A percentile compares a stretch with the other conserved stretches of the same genome.
These are phyloP conservation scores for Apocynum venetum DNA, from an alignment of 257 asterid genomes.

Conservation along the genomic window DNA sequence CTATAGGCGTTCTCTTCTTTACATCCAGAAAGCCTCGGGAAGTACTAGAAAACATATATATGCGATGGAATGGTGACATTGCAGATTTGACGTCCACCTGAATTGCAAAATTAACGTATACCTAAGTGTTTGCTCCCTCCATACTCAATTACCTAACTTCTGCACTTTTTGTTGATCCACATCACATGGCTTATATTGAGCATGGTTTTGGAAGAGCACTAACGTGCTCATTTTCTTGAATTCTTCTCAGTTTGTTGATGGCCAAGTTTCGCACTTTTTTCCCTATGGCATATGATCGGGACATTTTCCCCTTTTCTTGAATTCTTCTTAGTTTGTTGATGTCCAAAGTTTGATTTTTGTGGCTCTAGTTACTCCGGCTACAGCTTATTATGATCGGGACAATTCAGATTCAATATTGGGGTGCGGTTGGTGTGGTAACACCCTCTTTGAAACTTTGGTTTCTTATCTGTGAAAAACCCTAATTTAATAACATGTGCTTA, in stretches of 20 bases:
- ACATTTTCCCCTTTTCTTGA: slow-evolving; percentile 4
- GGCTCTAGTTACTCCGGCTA: not conserved
- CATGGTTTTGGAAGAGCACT: slow-evolving; percentile 44
- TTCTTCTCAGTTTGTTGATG: slow-evolving; percentile 34
- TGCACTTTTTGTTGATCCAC: slow-evolving; percentile 19
- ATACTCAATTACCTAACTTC: slow-evolving; percentile 57
- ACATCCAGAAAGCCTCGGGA: too few relatives aligned
- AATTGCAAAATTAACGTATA: slow-evolving; percentile 45
- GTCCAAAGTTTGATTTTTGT: slow-evolving; percentile 12
- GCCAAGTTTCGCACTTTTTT: slow-evolving; percentile 15
- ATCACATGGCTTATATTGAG: slow-evolving; percentile 48
- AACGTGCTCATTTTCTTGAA: slow-evolving; percentile 18
- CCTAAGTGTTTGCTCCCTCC: slow-evolving; percentile 61
- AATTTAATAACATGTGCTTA: not conserved
- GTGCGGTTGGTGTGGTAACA: not conserved
- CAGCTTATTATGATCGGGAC: not conserved
- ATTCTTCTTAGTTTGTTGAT: slow-evolving; percentile 30
- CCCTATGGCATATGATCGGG: not conserved
- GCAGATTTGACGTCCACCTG: slow-evolving; percentile 62
- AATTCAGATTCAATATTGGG: not conserved
- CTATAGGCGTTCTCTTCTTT: not conserved
- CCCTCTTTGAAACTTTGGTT: not conserved
- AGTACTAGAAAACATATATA: slow-evolving; percentile 5
- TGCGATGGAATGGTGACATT: slow-evolving; percentile 15
- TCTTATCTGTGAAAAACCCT: not conserved